Conservation (phyloP, 2,329 filamentous ascomycete species). For the Xylaria hypoxylon region DNA sequence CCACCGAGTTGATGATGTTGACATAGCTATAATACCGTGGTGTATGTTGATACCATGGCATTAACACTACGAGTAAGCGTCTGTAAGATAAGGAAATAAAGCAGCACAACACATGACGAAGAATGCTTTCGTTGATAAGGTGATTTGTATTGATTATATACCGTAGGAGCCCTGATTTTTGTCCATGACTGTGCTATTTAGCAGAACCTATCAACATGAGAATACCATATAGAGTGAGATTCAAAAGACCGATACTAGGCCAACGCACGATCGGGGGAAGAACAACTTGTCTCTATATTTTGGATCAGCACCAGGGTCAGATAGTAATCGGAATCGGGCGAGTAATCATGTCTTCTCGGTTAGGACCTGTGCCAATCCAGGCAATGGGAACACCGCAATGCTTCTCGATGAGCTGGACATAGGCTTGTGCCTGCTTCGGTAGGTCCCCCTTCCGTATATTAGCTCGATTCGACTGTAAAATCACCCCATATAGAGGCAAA, state of each 20-base stretch:
- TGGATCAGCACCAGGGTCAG: background rate
- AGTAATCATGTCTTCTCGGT: conserved; percentile 30
- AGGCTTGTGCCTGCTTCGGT: conserved; percentile 72
- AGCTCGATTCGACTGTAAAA: background rate
- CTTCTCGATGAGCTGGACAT: conserved; percentile 61
- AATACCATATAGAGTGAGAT: background rate
- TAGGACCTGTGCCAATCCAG: conserved; percentile 33
- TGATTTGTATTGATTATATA: conserved; percentile 5
- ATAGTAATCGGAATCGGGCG: background rate
- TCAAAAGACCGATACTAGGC: background rate
- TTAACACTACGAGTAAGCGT: conserved; percentile 6
- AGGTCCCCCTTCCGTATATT: conserved; percentile 59
- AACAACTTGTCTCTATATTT: background rate
- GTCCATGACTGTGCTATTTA: background rate
- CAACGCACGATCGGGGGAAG: background rate
- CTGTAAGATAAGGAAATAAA: conserved; percentile 3
- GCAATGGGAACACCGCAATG: conserved; percentile 36
- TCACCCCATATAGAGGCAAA: background rate
- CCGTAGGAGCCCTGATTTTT: background rate
- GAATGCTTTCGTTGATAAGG: background rate
- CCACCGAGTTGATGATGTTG: background rate
- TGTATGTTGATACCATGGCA: background rate
- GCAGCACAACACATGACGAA: background rate
- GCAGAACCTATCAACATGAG: background rate
- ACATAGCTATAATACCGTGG: background rate